Percentiles rank a stretch among this genome's conserved stretches.
phyloP scores from a whole-genome alignment of 768 basidiomycete species.

The Goffeauzyma gilvescens region DNA sequence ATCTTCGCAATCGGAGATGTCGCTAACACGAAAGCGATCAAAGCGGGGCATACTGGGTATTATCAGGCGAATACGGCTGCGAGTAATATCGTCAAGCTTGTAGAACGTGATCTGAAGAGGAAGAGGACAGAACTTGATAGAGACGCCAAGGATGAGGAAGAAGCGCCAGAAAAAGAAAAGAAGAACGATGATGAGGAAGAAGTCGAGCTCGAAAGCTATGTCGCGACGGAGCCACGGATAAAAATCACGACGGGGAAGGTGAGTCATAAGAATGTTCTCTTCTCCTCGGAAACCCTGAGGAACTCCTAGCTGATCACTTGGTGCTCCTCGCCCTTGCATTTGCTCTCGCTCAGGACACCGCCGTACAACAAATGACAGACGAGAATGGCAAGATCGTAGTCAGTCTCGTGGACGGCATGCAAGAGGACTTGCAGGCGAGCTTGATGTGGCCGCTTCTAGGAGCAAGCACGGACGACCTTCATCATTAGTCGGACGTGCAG shows the following conservation, averaged over 20 bases:
- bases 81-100: slow-evolving; percentile 22
- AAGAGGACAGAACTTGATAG: no score
- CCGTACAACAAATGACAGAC: slow-evolving; percentile 7
- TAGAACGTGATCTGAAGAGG: no score
- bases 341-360: slow-evolving; percentile 4
- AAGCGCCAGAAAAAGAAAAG: no score
- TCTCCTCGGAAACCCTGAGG: neutral
- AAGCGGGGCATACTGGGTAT: slow-evolving; percentile 32
- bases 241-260: slow-evolving; percentile 27
- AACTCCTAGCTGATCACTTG: neutral
- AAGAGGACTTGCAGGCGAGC: slow-evolving; percentile 7
- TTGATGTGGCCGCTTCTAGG: slow-evolving; percentile 7
- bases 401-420: slow-evolving; percentile 3
- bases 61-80: slow-evolving; percentile 30
- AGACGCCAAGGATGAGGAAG: no score
- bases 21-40: slow-evolving; percentile 28
- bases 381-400: slow-evolving; percentile 7
- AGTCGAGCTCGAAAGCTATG: slow-evolving; percentile 18
- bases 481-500: no score
- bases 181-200: slow-evolving; percentile 3
- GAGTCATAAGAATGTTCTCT: slow-evolving; percentile 7
- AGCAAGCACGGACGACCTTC: slow-evolving; percentile 8
- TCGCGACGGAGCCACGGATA: slow-evolving; percentile 21
- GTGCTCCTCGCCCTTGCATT: neutral
- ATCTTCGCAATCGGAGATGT: slow-evolving; percentile 32